These are phyloP conservation scores for Pythium sp. DNA, from an alignment of 352 stramenopile genomes.

Conservation along the genomic window DNA sequence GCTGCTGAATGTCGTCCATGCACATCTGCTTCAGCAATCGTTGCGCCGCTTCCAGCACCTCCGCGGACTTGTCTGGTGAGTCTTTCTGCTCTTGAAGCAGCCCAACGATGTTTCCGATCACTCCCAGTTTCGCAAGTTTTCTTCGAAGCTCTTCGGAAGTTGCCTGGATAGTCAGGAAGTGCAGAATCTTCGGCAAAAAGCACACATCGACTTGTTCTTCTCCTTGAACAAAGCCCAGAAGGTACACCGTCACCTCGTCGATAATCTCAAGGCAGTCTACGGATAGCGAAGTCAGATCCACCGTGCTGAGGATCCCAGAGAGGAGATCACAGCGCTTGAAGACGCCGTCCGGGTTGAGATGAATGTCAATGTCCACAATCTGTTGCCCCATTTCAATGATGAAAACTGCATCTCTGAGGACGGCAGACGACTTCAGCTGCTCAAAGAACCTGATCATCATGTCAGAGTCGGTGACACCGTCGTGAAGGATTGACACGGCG, in stretches of 20 bases:
- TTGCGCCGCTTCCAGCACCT: conserved; percentile 36
- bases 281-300: conserved; percentile 36
- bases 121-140: conserved; percentile 49
- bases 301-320: conserved; percentile 47
- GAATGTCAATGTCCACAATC: conserved; percentile 63
- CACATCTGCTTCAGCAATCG: conserved; percentile 55
- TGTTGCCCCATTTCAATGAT: conserved; percentile 63
- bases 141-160: conserved; percentile 25
- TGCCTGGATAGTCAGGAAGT: conserved; percentile 37
- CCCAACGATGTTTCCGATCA: conserved; percentile 50
- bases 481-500: conserved; percentile 66
- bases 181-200: conserved; percentile 30
- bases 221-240: conserved; percentile 29
- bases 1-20: conserved; percentile 55
- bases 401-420: conserved; percentile 61
- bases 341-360: conserved; percentile 44
- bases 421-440: conserved; percentile 44
- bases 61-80: conserved; percentile 17
- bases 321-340: conserved; percentile 71
- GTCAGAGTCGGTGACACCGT: conserved; percentile 45
- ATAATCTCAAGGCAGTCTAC: conserved; percentile 57
- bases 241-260: conserved; percentile 53
- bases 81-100: conserved; percentile 54
- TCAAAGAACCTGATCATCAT: conserved; percentile 58
- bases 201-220: conserved; percentile 19